phyloP scores from a whole-genome alignment of 805 yeast species.

The Ogataea pilisensis region DNA sequence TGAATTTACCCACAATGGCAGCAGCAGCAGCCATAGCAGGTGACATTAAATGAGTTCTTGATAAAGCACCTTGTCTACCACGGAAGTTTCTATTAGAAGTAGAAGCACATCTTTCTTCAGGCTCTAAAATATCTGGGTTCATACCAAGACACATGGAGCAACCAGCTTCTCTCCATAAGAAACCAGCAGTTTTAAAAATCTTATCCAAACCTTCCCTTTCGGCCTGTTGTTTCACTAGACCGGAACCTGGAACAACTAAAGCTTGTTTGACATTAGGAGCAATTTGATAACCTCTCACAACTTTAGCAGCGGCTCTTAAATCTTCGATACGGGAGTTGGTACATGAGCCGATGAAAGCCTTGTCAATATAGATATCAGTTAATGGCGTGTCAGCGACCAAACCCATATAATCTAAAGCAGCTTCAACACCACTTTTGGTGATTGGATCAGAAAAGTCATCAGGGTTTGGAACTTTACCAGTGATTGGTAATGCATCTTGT shows the following conservation, averaged over 20 bases:
- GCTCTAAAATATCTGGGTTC: slow-evolving; percentile 96
- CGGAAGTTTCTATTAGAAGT: slow-evolving; percentile 98
- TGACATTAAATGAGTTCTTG: slow-evolving; percentile 96
- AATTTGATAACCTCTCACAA: slow-evolving; percentile 84
- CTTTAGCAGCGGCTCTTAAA: slow-evolving; percentile 90
- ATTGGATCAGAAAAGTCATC: slow-evolving; percentile 64
- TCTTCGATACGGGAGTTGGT: slow-evolving; percentile 98
- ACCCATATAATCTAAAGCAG: slow-evolving; percentile 93
- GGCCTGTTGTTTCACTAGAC: slow-evolving; percentile 88
- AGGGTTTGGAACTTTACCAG: slow-evolving; percentile 90
- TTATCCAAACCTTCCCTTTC: slow-evolving; percentile 93
- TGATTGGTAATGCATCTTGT: slow-evolving; percentile 95
- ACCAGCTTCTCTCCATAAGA: slow-evolving; percentile 99
- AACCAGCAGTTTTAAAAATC: slow-evolving; percentile 87
- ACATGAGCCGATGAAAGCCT: slow-evolving; percentile 97
- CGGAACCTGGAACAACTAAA: slow-evolving; percentile 96
- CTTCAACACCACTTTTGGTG: slow-evolving; percentile 77
- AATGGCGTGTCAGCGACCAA: slow-evolving; percentile 78
- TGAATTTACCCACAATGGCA: slow-evolving; percentile 83
- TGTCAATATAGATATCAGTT: slow-evolving; percentile 72
- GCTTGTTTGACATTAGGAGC: slow-evolving; percentile 79
- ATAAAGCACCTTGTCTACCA: slow-evolving; percentile 96
- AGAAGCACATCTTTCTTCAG: slow-evolving; percentile 97
- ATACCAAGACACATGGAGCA: slow-evolving; percentile 99
- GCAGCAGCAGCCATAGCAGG: slow-evolving; percentile 99